These are phyloP conservation scores for Populus hybrid DNA, from an alignment of 441 rosid genomes.

Conservation along the genomic window DNA sequence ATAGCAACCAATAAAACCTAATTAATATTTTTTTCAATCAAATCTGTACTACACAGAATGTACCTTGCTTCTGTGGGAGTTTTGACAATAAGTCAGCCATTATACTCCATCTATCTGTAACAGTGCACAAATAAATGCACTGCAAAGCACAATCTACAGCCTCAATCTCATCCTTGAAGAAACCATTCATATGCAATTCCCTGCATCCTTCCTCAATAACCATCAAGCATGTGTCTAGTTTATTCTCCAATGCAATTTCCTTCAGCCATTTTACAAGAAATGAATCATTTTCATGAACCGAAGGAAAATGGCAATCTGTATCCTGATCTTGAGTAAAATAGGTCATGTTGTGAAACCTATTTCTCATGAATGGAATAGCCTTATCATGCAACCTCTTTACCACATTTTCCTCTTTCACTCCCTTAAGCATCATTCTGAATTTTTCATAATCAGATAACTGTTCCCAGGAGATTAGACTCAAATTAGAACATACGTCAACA, in stretches of 20 bases:
- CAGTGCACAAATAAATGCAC: constrained; percentile 73
- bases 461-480: constrained; percentile 85
- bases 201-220: constrained; percentile 88
- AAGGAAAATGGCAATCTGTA: constrained; percentile 21
- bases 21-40: neutral
- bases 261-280: constrained; percentile 88
- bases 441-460: constrained; percentile 78
- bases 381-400: constrained; percentile 54
- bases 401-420: constrained; percentile 62
- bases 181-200: constrained; percentile 45
- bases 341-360: constrained; percentile 29
- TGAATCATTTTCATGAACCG: constrained; percentile 37
- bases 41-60: constrained; percentile 12
- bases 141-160: constrained; percentile 82
- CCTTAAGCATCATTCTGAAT: constrained; percentile 76
- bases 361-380: constrained; percentile 84
- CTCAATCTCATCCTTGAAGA: constrained; percentile 77
- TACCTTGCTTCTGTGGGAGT: constrained; percentile 81
- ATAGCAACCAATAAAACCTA: neutral
- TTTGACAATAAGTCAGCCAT: constrained; percentile 81
- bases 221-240: constrained; percentile 70
- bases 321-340: constrained; percentile 26
- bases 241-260: constrained; percentile 75
- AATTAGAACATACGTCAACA: constrained; percentile 46
- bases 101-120: constrained; percentile 80